Conservation (phyloP, 768 basidiomycete species). For the Grammothele lineata region DNA sequence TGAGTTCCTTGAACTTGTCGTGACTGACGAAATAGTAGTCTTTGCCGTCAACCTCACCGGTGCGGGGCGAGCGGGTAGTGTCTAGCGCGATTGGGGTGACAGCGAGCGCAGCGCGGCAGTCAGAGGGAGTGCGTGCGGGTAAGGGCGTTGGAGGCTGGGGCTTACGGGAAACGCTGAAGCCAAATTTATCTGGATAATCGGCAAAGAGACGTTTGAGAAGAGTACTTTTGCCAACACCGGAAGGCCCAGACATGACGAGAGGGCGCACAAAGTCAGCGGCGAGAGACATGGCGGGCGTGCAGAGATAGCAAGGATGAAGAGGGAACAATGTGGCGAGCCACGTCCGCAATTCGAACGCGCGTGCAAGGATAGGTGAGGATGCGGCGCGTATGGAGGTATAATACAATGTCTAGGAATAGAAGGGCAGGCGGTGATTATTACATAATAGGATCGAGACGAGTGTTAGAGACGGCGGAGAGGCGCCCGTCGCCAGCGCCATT, state of each 20-base stretch:
- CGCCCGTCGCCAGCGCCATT: background rate
- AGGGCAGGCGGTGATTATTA: background rate
- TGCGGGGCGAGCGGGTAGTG: slow-evolving; percentile 82
- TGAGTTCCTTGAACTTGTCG: slow-evolving; percentile 68
- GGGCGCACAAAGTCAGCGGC: slow-evolving; percentile 56
- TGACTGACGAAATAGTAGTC: slow-evolving; percentile 83
- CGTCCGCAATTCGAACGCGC: no score
- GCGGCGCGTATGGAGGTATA: no score
- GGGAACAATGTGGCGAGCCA: background rate
- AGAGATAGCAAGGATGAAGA: slow-evolving; percentile 1
- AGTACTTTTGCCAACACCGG: slow-evolving; percentile 93
- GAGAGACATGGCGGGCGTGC: slow-evolving; percentile 22
- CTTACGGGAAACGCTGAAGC: slow-evolving; percentile 90
- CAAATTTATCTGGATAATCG: slow-evolving; percentile 80
- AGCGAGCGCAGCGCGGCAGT: background rate
- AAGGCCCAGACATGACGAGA: slow-evolving; percentile 86
- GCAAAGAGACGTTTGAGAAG: slow-evolving; percentile 77
- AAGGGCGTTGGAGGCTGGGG: slow-evolving; percentile 3
- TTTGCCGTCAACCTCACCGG: slow-evolving; percentile 76
- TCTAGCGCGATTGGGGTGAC: slow-evolving; percentile 41
- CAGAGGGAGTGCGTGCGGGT: background rate
- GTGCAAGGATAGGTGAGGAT: slow-evolving; percentile 1
- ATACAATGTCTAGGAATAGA: no score
- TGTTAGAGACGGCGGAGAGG: background rate
- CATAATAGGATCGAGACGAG: background rate